Evolutionary conservation across 495 filamentous ascomycete genomes (phyloP).

Genomic region (Xylaria venustula): DNA sequence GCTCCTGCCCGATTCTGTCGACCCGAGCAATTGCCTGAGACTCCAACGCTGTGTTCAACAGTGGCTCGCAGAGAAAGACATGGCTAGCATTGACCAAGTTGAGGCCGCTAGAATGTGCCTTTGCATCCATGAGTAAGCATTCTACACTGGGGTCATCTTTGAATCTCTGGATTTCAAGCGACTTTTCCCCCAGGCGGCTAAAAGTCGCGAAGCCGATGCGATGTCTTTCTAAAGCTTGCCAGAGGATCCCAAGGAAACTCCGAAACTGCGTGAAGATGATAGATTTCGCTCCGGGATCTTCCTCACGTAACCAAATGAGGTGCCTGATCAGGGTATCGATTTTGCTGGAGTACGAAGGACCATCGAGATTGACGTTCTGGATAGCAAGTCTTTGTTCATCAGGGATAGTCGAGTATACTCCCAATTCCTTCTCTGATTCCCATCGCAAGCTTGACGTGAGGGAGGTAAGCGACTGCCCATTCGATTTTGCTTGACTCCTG

Average conservation of each 20-base stretch:
- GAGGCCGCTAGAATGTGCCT: slow-evolving; percentile 81
- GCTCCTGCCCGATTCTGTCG: slow-evolving; percentile 87
- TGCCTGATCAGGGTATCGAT: slow-evolving; percentile 81
- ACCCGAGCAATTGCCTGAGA: slow-evolving; percentile 92
- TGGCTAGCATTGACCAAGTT: slow-evolving; percentile 92
- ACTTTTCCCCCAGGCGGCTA: slow-evolving; percentile 41
- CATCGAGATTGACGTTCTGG: slow-evolving; percentile 72
- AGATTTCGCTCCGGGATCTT: slow-evolving; percentile 85
- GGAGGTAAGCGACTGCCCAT: neutral
- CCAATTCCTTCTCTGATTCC: slow-evolving; percentile 13
- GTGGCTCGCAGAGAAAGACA: slow-evolving; percentile 90
- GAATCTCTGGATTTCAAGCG: slow-evolving; percentile 69
- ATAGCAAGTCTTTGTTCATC: slow-evolving; percentile 72
- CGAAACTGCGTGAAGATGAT: slow-evolving; percentile 88
- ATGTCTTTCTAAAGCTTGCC: slow-evolving; percentile 61
- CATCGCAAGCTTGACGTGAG: neutral
- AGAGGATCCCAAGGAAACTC: slow-evolving; percentile 75
- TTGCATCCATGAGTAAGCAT: slow-evolving; percentile 85
- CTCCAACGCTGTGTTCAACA: slow-evolving; percentile 90
- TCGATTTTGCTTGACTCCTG: slow-evolving; percentile 63
- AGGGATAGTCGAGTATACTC: slow-evolving; percentile 78
- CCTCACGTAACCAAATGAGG: slow-evolving; percentile 75
- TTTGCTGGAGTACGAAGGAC: slow-evolving; percentile 78
- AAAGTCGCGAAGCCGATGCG: slow-evolving; percentile 71
- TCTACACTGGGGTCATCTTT: slow-evolving; percentile 71